Base-by-base conservation (phyloP, 768 basidiomycete genomes). In the Chalciporus piperatus region DNA sequence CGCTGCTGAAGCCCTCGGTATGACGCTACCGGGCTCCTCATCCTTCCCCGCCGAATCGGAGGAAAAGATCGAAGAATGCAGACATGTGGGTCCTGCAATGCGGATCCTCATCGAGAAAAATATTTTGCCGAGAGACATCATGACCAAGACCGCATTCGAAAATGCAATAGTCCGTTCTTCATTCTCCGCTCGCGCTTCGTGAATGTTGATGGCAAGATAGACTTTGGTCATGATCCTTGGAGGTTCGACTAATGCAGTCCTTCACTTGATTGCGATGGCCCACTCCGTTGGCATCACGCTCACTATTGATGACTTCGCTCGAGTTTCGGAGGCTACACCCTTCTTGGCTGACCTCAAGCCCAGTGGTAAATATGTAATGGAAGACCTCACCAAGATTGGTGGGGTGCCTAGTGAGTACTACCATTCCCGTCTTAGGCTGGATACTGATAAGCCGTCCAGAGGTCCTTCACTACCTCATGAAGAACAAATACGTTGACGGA, bases 351-450 rank as follows among this genome's bases (percentile, higher is more conserved):
- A 99, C 71, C 82, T 99, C 58, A 97, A 95, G 67, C 97, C 97
- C 1, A 93, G 91, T 57, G 97, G 97, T 33, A 94, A 94, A 72
- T 98, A 98, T 76, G 92, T 98, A 60, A 97, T 98, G 93, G 94
- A 95, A 71, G 91, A 98, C 64, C 84, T 99, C 9, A 84, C 91
- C 79, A 91, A 89, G 69, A 85, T 98, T 51, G 97, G 97, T 48
- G 97, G 96, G 50, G 94, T 95, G 59, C 96, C 97, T 4, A 89
- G 94, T 96, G 71, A 55, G 88, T 76, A 9, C 20, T 27, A 27
- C 6, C 9, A 7, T 42, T 20, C 12, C 33, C 19, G 44, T 43
- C 37, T 50, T 32, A 16, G 28, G 45, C 38, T 32, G 20, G 40
- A 33, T 42, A 37, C 41, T 11, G 2, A 38, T 41, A 49, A 19